Percentiles rank a stretch among this genome's conserved stretches.
Evolutionary conservation across 495 filamentous ascomycete species (phyloP).

Genomic region (Bacidia rubella): DNA sequence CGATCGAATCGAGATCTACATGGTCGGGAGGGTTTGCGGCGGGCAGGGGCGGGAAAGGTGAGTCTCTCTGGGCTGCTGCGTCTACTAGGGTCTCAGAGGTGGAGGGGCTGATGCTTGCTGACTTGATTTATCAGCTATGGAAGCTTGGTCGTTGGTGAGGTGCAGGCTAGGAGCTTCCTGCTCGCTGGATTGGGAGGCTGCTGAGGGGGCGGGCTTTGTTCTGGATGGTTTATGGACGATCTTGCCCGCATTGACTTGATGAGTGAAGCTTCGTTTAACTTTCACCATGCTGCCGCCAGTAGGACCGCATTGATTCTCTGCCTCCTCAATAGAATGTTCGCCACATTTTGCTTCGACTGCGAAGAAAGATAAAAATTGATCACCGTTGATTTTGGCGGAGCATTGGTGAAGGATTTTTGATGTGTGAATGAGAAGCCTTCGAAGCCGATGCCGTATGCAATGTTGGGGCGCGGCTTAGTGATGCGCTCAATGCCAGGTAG

Average conservation of each 20-base stretch:
- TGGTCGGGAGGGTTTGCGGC: background rate
- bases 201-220: background rate
- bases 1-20: background rate
- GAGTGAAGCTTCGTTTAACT: background rate
- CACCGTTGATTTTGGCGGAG: background rate
- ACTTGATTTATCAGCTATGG: background rate
- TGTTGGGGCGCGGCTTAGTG: background rate
- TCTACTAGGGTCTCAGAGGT: background rate
- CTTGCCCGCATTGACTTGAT: background rate
- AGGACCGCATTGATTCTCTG: slow-evolving; percentile 5
- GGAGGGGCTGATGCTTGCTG: slow-evolving; percentile 1
- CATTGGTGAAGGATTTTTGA: background rate
- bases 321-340: slow-evolving; percentile 1
- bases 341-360: slow-evolving; percentile 1
- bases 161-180: background rate
- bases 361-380: slow-evolving; percentile 1
- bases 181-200: slow-evolving; percentile 2
- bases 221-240: background rate
- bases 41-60: background rate
- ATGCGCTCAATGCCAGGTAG: background rate
- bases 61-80: background rate
- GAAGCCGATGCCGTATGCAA: background rate
- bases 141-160: background rate
- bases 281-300: slow-evolving; percentile 3
- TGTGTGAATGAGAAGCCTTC: background rate